phyloP scores from a whole-genome alignment of 768 basidiomycete genomes.

The Amanita brunnescens region DNA sequence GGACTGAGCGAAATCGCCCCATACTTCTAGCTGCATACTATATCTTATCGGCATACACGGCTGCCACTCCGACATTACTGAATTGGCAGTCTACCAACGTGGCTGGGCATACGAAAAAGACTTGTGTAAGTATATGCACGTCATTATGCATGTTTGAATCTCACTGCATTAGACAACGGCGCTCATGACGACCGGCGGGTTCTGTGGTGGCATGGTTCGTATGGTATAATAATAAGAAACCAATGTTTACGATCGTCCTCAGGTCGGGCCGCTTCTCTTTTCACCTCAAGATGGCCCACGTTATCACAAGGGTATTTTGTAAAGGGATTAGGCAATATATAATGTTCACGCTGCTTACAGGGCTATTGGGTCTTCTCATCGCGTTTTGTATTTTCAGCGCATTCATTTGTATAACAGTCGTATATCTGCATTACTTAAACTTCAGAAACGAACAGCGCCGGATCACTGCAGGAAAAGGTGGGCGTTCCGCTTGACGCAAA shows the following conservation, averaged over 20 bases:
- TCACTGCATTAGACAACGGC: slow-evolving; percentile 16
- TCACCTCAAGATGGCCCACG: slow-evolving; percentile 14
- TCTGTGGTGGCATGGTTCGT: slow-evolving; percentile 20
- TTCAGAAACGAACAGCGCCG: slow-evolving; percentile 13
- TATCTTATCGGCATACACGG: slow-evolving; percentile 15
- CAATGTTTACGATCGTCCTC: neutral
- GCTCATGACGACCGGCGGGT: slow-evolving; percentile 17
- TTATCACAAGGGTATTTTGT: slow-evolving; percentile 12
- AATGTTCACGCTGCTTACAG: slow-evolving; percentile 6
- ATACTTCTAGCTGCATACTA: slow-evolving; percentile 24
- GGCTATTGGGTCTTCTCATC: slow-evolving; percentile 11
- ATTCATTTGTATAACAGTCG: slow-evolving; percentile 12
- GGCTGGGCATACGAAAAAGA: slow-evolving; percentile 25
- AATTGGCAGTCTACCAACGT: slow-evolving; percentile 29
- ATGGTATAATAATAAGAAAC: neutral
- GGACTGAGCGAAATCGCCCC: slow-evolving; percentile 17
- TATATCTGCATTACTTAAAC: slow-evolving; percentile 14
- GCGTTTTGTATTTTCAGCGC: slow-evolving; percentile 11
- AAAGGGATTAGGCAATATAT: neutral
- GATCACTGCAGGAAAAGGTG: slow-evolving; percentile 15
- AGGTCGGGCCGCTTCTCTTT: slow-evolving; percentile 20
- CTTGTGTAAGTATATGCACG: slow-evolving; percentile 12
- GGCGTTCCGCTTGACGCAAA: neutral
- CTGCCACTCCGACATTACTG: slow-evolving; percentile 18
- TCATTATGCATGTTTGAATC: neutral